Evolutionary conservation across 345 rosid genomes (phyloP).

Genomic region (Trapa incisa): DNA sequence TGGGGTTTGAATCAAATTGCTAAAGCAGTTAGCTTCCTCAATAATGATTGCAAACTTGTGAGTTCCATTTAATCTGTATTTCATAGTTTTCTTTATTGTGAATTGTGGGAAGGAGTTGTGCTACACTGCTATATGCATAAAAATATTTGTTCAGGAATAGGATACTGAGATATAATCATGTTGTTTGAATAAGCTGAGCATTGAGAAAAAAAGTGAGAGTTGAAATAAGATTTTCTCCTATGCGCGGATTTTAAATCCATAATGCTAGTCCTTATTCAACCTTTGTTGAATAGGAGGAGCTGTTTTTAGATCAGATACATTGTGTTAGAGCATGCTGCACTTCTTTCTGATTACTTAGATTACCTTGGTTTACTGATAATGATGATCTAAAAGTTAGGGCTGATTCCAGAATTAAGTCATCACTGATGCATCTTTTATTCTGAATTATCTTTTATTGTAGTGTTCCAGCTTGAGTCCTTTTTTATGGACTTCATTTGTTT

Average conservation of each 20-base stretch:
- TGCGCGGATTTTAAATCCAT: too few species aligned
- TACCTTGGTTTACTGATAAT: too few species aligned
- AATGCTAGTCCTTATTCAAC: not conserved
- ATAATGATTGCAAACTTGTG: constrained; percentile 97
- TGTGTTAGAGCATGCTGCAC: too few species aligned
- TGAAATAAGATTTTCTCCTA: not conserved
- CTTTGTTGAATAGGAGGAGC: not conserved
- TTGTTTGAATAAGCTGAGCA: too few species aligned
- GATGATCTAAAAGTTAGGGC: too few species aligned
- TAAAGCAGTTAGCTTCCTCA: constrained; percentile 97
- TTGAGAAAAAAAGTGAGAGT: not conserved
- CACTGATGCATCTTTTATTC: too few species aligned
- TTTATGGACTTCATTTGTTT: not conserved
- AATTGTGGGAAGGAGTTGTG: not conserved
- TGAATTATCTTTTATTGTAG: too few species aligned
- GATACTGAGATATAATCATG: too few species aligned
- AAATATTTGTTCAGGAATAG: too few species aligned
- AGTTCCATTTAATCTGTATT: constrained; percentile 17
- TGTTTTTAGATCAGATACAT: not conserved
- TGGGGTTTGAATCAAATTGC: constrained; percentile 86
- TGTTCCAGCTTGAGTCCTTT: not conserved
- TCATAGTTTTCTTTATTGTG: not conserved
- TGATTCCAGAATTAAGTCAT: too few species aligned
- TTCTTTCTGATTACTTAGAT: too few species aligned
- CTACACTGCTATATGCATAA: not conserved